Conservation (phyloP, 805 yeast species). For the Teunomyces cretensis region DNA sequence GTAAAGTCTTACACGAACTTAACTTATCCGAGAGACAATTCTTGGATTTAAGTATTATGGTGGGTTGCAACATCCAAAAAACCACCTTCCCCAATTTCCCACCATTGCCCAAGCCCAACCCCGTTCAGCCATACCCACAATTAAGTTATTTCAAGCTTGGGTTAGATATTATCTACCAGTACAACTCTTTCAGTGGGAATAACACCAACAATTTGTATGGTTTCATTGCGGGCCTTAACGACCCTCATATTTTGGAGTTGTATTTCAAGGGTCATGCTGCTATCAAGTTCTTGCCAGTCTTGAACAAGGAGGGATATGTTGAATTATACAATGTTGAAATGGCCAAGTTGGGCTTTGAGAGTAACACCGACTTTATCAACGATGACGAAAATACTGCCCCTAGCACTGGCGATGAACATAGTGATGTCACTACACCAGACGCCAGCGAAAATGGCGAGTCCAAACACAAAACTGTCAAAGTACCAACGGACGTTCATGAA, state of each 20-base stretch:
- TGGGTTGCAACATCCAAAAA: conserved; percentile 78
- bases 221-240: conserved; percentile 46
- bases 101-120: conserved; percentile 41
- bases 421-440: conserved; percentile 10
- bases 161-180: conserved; percentile 38
- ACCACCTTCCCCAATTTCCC: conserved; percentile 55
- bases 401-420: conserved; percentile 8
- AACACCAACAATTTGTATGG: conserved; percentile 39
- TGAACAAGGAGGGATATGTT: conserved; percentile 67
- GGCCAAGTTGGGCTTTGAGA: conserved; percentile 29
- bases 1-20: conserved; percentile 59
- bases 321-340: conserved; percentile 52
- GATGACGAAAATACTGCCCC: conserved; percentile 14
- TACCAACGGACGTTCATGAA: conserved; percentile 81
- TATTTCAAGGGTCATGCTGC: conserved; percentile 71
- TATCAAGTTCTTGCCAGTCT: conserved; percentile 69
- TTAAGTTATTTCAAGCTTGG: conserved; percentile 41
- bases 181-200: conserved; percentile 25
- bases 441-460: conserved; percentile 7
- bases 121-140: conserved; percentile 40
- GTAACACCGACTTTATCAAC: conserved; percentile 16
- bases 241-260: conserved; percentile 44
- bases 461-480: conserved; percentile 19
- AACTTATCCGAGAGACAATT: conserved; percentile 64
- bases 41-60: conserved; percentile 70